A percentile compares a stretch with the other conserved stretches of the same genome.
Conservation (phyloP, 345 rosid genomes). For the Gossypium sturtianum region DNA sequence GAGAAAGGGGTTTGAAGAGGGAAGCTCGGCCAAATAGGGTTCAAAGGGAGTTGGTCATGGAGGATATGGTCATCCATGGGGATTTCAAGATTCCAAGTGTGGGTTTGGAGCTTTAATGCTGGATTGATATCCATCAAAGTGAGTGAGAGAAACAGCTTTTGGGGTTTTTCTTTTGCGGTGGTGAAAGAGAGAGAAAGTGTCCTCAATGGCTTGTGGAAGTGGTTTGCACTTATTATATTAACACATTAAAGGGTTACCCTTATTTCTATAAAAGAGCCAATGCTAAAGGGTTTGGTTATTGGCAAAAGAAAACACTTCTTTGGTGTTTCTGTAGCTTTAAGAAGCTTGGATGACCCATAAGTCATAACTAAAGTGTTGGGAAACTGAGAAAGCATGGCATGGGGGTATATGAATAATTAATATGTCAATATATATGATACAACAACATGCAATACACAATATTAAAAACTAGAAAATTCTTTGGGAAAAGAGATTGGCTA, state of each 20-base stretch:
- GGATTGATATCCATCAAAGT: slow-evolving; percentile 53
- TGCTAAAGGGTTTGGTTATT: slow-evolving; percentile 40
- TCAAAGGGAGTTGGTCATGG: slow-evolving; percentile 28
- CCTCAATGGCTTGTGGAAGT: slow-evolving; percentile 12
- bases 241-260: slow-evolving; percentile 3
- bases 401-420: no score
- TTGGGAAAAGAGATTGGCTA: slow-evolving; percentile 7
- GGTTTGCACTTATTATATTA: slow-evolving; percentile 6
- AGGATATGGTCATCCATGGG: slow-evolving; percentile 40
- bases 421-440: no score
- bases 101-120: slow-evolving; percentile 38
- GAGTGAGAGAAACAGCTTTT: background rate
- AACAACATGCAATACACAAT: no score
- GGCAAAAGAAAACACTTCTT: slow-evolving; percentile 29
- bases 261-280: slow-evolving; percentile 22
- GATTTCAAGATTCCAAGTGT: slow-evolving; percentile 40
- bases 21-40: slow-evolving; percentile 28
- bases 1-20: slow-evolving; percentile 30
- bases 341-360: background rate
- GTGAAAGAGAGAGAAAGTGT: background rate
- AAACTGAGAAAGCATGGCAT: background rate
- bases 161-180: background rate
- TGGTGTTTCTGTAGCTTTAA: slow-evolving; percentile 20
- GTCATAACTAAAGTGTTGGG: background rate
- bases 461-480: background rate